Conservation (phyloP, 176 grass and related monocot genomes). For the Elaeis guineensis region DNA sequence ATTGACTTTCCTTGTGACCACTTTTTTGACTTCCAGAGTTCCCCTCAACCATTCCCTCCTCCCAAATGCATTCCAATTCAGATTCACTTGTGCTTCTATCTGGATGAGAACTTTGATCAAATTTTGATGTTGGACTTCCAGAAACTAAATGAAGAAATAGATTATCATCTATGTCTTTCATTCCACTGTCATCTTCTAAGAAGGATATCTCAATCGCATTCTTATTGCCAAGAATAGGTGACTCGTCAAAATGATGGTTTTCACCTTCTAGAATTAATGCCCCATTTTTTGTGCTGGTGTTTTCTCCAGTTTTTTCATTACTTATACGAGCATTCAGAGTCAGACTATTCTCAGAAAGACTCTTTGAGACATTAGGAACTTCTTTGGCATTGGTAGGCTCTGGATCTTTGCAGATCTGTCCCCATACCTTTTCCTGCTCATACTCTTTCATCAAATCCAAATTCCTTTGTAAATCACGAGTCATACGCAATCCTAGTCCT, state of each 20-base stretch:
- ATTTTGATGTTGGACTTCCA: constrained; percentile 30
- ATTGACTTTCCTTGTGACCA: constrained; percentile 24
- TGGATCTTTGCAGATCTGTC: constrained; percentile 13
- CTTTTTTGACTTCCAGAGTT: constrained; percentile 6
- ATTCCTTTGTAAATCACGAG: constrained; percentile 97
- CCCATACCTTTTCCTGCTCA: constrained; percentile 47
- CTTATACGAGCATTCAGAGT: constrained; percentile 19
- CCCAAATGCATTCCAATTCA: constrained; percentile 60
- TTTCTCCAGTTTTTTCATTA: constrained; percentile 32
- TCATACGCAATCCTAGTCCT: constrained; percentile 89
- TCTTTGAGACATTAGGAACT: constrained; percentile 29
- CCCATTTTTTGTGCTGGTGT: constrained; percentile 8
- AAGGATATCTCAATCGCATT: constrained; percentile 81
- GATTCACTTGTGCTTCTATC: constrained; percentile 34
- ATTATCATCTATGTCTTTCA: constrained; percentile 49
- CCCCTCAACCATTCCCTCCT: constrained; percentile 48
- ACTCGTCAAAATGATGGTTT: constrained; percentile 19
- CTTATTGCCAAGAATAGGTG: constrained; percentile 24
- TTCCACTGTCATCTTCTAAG: constrained; percentile 44
- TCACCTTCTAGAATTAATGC: constrained; percentile 15
- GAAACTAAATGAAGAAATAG: constrained; percentile 80
- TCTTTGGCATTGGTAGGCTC: constrained; percentile 30
- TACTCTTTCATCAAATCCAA: constrained; percentile 91
- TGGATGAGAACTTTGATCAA: constrained; percentile 10
- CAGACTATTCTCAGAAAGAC: constrained; percentile 37